These are phyloP conservation scores for Lagenidium sp. DNA, from an alignment of 352 stramenopile genomes.

Conservation along the genomic window DNA sequence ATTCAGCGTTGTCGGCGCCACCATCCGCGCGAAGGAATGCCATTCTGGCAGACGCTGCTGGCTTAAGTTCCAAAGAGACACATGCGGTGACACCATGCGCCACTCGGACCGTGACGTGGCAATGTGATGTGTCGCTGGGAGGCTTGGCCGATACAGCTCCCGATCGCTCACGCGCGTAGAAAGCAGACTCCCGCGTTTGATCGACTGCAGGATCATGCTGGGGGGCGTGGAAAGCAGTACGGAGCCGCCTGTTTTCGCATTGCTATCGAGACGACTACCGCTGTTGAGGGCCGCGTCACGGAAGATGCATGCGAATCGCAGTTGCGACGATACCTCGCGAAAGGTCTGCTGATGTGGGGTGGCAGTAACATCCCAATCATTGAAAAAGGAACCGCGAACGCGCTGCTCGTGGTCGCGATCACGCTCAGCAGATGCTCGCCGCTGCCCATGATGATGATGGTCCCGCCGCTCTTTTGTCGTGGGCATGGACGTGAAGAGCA, in stretches of 20 bases:
- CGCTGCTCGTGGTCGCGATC: constrained; percentile 4
- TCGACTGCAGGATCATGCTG: neutral
- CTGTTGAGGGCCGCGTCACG: neutral
- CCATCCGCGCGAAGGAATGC: constrained; percentile 11
- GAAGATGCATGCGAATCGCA: constrained; percentile 9
- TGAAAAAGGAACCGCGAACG: too few relatives aligned
- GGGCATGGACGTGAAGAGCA: too few relatives aligned
- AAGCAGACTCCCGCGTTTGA: neutral
- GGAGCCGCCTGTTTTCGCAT: too few relatives aligned
- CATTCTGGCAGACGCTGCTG: constrained; percentile 10
- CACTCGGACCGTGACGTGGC: constrained; percentile 6
- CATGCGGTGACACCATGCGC: constrained; percentile 13
- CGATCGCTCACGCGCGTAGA: neutral
- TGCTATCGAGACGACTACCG: neutral
- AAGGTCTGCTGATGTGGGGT: constrained; percentile 1
- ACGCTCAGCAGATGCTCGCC: too few relatives aligned
- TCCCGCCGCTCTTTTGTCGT: too few relatives aligned
- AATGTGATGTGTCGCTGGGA: constrained; percentile 1
- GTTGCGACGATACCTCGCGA: constrained; percentile 14
- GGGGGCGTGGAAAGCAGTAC: neutral
- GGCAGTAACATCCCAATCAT: neutral
- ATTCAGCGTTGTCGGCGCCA: constrained; percentile 16
- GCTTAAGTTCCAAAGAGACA: constrained; percentile 16
- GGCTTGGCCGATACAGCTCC: neutral
- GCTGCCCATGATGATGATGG: too few relatives aligned